Base-by-base conservation (phyloP, 2,329 filamentous ascomycete species). In the Colletotrichum zoysiae region DNA sequence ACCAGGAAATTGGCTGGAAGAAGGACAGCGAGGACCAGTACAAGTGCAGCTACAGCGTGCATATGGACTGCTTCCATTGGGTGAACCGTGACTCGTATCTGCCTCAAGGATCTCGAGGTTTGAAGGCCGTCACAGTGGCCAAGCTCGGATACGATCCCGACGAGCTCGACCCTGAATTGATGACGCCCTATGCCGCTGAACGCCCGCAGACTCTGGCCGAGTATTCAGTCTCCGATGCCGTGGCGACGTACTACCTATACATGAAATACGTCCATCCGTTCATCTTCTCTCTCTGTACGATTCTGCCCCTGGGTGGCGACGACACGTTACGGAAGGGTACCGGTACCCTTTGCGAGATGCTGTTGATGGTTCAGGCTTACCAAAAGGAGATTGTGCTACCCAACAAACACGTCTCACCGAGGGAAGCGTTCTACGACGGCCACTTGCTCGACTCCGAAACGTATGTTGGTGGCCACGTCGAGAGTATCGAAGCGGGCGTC, bases 231-330 rank as follows among this genome's bases (percentile, higher is more conserved):
- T 99, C 97, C 78, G 97, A 99, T 86, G 97, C 97, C 12, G 96
- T 99, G 62, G 96, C 96, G 30, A 99, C 96, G 0, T 99, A 99
- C 81, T 99, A 99, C 79, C 85, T 99, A 74, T 99, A 99, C 87
- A 99, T 99, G 97, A 99, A 99, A 91, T 99, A 99, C 81, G 94
- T 99, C n/a, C 96, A 99, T 81, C 96, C 96, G 4, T 99, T 99
- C 85, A 96, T 99, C 80, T 99, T 99, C 87, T 98, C 97, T 1
- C 86, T 99, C 0, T 99, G 96, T 83, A 99, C 95, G 1, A 98
- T 99, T 83, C 87, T 99, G 80, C 96, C 96, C 0, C 87, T 99
- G 1, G 94, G 94, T 56, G 94, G 95, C 44, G 95, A 99, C 78
- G 96, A 98, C 79, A 94, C 95, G 1, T 82, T 98, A 77, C 90